A percentile compares a stretch with the other conserved stretches of the same genome.
These are phyloP conservation scores for Marasmius sp. DNA, from an alignment of 1,284 basidiomycete species.

Conservation along the genomic window DNA sequence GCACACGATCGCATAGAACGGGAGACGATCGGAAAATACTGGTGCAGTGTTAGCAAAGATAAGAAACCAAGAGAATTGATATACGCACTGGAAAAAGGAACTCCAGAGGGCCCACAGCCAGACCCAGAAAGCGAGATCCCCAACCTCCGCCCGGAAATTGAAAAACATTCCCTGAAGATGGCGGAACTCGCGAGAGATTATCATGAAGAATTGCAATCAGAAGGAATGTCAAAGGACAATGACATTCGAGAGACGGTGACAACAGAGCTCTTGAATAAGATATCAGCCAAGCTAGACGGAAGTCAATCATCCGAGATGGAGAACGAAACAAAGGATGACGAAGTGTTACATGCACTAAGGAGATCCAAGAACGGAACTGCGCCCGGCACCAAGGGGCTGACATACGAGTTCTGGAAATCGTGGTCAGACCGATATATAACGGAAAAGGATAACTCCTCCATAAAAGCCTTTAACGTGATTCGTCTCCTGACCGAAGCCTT, in stretches of 20 bases:
- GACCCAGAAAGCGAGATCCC: background rate
- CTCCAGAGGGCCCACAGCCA: background rate
- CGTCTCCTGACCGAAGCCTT: background rate
- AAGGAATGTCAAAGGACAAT: background rate
- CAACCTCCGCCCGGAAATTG: background rate
- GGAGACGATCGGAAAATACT: background rate
- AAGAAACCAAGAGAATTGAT: conserved; percentile 22
- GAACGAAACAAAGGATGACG: background rate
- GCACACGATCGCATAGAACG: background rate
- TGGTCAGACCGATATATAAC: background rate
- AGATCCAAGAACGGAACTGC: background rate
- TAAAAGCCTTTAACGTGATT: conserved; percentile 1
- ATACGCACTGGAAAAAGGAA: conserved; percentile 19
- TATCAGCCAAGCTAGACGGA: background rate
- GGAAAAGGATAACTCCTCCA: background rate
- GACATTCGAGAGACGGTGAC: background rate
- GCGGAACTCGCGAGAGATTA: background rate
- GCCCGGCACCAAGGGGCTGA: background rate
- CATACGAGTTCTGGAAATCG: background rate
- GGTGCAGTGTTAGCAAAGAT: background rate
- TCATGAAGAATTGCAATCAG: background rate
- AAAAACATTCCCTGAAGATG: background rate
- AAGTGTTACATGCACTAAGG: background rate
- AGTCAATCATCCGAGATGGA: background rate
- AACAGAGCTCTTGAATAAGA: background rate